Percentiles rank a stretch among this genome's conserved stretches.
phyloP scores from a whole-genome alignment of 2,329 filamentous ascomycete genomes.

The Corniculantispora saksenae region DNA sequence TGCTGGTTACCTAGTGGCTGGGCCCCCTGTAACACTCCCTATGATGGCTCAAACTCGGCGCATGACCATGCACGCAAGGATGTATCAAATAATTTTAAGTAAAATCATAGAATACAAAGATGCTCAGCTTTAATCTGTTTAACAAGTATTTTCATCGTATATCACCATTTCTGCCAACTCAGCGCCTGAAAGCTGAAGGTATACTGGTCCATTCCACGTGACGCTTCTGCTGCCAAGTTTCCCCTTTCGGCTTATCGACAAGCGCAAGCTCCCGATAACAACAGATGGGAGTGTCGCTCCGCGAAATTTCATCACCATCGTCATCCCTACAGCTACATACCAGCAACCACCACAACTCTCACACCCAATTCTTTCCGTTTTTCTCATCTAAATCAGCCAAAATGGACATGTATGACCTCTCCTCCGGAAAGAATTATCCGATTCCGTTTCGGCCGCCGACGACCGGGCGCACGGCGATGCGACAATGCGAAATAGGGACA shows the following conservation, averaged over 20 bases:
- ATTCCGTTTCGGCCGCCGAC: background rate
- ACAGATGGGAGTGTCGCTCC: background rate
- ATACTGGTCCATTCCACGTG: background rate
- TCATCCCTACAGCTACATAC: constrained; percentile 4
- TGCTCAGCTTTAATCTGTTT: background rate
- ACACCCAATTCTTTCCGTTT: background rate
- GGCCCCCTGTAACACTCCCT: background rate
- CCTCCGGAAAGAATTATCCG: background rate
- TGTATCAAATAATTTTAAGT: background rate
- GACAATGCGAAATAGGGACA: background rate
- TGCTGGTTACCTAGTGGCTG: background rate
- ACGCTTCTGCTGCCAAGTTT: background rate
- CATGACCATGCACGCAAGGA: background rate
- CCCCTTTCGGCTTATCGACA: constrained; percentile 19
- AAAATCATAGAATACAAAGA: background rate
- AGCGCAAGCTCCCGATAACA: constrained; percentile 4
- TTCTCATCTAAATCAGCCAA: constrained; percentile 22
- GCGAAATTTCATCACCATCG: constrained; percentile 18
- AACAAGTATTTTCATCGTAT: background rate
- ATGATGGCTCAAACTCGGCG: background rate
- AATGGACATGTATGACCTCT: constrained; percentile 26
- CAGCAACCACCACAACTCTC: background rate
- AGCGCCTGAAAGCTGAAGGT: background rate
- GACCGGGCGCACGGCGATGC: background rate
- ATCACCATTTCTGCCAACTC: background rate